Evolutionary conservation across 2,329 filamentous ascomycete genomes (phyloP), one percentile per base, ranked within the genome.

Genomic region (Neofusicoccum sp.): DNA sequence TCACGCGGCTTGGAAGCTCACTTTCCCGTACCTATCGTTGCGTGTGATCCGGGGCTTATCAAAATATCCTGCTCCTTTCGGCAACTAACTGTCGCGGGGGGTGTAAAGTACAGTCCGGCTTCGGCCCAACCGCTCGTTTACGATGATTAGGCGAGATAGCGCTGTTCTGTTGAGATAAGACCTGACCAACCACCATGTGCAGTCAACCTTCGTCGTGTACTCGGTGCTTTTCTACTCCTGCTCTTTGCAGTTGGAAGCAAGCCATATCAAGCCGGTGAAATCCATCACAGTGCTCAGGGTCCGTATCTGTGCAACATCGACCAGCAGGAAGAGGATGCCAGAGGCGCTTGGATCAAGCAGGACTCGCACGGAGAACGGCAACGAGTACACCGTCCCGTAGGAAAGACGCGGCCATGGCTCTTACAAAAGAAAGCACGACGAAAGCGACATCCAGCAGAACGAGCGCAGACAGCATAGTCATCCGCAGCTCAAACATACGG

Each of bases 21-120:
- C 43, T 56, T 56, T 56, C 31, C 51, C 51, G 51, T 56, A 56
- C 51, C 36, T 56, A 56, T 43, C 51, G 26, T 56, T n/a, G 51
- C 38, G 28, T 24, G 36, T 43, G 36, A 20, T 30, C 36, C 24
- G 3, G 36, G 51, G 26, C 51, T 56, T 56, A 56, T 56, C 51
- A 56, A 34, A 56, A 28, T 38, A 56, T 44, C 36, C 51, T 56
- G 36, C 28, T 24, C 7, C n/a, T 43, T 56, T 6, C 14, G 36
- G 51, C 30, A 56, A 33, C 33, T 12, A 43, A 38, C 51, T 26
- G 36, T 43, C 51, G 12, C 43, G 28, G 33, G 38, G 33, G 51
- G 51, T 56, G 51, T 43, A 56, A 56, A 26, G 26, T 43, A 43
- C 49, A 56, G 12, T 5, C 8, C 49, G 49, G 49, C 49, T 30